These are phyloP conservation scores for Oemleria cerasiformis DNA, from an alignment of 306 rosid species.

Conservation along the genomic window DNA sequence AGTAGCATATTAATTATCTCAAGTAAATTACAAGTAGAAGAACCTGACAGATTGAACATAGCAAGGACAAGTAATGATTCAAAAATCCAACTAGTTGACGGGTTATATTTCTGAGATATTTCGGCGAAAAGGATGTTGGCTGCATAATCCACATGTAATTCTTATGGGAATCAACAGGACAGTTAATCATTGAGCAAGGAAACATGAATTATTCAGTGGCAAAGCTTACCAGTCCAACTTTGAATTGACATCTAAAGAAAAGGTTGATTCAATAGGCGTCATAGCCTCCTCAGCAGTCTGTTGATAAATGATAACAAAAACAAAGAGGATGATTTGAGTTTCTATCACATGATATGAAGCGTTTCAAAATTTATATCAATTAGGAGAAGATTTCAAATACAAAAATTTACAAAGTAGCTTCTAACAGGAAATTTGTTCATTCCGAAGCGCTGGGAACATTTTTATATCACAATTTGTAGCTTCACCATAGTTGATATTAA, in stretches of 20 bases:
- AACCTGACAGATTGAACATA: neutral
- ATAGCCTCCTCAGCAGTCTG: slow-evolving; percentile 97
- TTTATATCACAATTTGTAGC: neutral
- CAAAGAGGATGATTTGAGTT: slow-evolving; percentile 1
- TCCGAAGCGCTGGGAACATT: neutral
- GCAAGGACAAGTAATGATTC: neutral
- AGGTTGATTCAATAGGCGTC: slow-evolving; percentile 97
- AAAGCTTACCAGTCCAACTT: slow-evolving; percentile 85
- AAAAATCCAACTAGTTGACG: neutral
- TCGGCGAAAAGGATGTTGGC: neutral
- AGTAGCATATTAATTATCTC: neutral
- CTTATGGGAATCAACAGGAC: neutral
- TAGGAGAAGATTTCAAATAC: neutral
- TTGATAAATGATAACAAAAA: slow-evolving; percentile 19
- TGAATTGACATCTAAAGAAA: slow-evolving; percentile 87
- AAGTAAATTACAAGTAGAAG: neutral
- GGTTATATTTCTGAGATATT: neutral
- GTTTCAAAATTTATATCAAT: neutral
- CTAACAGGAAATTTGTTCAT: neutral
- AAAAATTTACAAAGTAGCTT: neutral
- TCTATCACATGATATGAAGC: slow-evolving; percentile 5
- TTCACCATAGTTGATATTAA: neutral
- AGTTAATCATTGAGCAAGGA: neutral
- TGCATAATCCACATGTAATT: neutral
- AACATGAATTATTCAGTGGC: slow-evolving; percentile 2